phyloP scores from a whole-genome alignment of 148 eudicot genomes.

The Arbutus unedo region DNA sequence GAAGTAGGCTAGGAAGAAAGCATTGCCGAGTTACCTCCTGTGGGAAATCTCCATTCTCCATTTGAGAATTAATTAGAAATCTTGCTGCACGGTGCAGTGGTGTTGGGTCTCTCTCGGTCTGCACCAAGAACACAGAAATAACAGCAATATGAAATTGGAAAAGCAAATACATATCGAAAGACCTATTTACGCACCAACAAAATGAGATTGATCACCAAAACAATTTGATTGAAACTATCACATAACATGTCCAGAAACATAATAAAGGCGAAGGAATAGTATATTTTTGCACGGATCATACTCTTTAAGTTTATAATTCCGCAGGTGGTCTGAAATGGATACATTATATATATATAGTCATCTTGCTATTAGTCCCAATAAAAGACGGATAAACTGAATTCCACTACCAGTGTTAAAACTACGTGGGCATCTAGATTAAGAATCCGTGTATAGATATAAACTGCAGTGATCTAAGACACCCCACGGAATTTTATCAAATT shows the following conservation, averaged over 20 bases:
- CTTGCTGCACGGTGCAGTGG: constrained; percentile 84
- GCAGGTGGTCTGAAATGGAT: background rate
- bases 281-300: background rate
- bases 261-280: background rate
- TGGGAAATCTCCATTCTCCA: constrained; percentile 87
- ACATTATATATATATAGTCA: background rate
- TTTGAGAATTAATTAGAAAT: constrained; percentile 71
- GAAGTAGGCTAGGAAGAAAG: constrained; percentile 7
- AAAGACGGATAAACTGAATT: background rate
- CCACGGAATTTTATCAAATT: background rate
- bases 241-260: background rate
- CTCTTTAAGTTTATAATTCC: background rate
- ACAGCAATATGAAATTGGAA: background rate
- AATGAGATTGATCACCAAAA: background rate
- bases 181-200: background rate
- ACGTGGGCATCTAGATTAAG: background rate
- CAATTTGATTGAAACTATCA: background rate
- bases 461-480: background rate
- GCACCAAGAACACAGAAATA: constrained; percentile 3
- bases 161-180: background rate
- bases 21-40: constrained; percentile 54
- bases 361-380: background rate
- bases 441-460: background rate
- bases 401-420: background rate
- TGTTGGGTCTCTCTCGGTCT: constrained; percentile 68